These are phyloP conservation scores for Xylaria palmicola DNA, from an alignment of 495 filamentous ascomycete species.

Conservation along the genomic window DNA sequence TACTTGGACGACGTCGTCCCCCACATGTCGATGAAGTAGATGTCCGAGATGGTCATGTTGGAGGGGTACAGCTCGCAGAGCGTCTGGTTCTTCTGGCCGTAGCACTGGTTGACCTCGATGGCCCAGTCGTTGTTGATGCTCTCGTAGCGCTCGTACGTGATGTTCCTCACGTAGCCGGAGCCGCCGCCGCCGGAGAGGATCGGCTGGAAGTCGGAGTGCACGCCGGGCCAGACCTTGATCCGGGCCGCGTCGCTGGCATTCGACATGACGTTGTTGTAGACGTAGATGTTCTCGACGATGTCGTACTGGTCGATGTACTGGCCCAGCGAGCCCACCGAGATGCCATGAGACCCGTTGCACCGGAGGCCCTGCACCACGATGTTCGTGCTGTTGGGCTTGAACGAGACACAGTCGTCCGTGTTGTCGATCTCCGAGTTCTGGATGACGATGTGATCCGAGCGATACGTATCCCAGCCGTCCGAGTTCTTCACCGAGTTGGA, in stretches of 20 bases:
- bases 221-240: slow-evolving; percentile 35
- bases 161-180: slow-evolving; percentile 42
- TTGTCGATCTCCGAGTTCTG: slow-evolving; percentile 69
- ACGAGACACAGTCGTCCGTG: slow-evolving; percentile 73
- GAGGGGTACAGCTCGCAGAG: slow-evolving; percentile 59
- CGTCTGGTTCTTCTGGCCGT: slow-evolving; percentile 62
- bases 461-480: slow-evolving; percentile 71
- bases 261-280: slow-evolving; percentile 34
- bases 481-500: slow-evolving; percentile 61
- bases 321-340: slow-evolving; percentile 33
- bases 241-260: slow-evolving; percentile 31
- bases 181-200: slow-evolving; percentile 37
- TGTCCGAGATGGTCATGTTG: slow-evolving; percentile 57
- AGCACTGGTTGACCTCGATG: slow-evolving; percentile 66
- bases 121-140: slow-evolving; percentile 58
- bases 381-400: slow-evolving; percentile 76
- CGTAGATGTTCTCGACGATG: slow-evolving; percentile 32
- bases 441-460: slow-evolving; percentile 60
- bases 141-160: slow-evolving; percentile 53
- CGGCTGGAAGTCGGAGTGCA: slow-evolving; percentile 26
- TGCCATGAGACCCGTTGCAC: slow-evolving; percentile 62
- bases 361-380: slow-evolving; percentile 68
- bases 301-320: slow-evolving; percentile 30
- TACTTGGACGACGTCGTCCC: slow-evolving; percentile 23
- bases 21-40: slow-evolving; percentile 53